phyloP scores from a whole-genome alignment of 352 stramenopile species.

The Phytophthora cactorum region DNA sequence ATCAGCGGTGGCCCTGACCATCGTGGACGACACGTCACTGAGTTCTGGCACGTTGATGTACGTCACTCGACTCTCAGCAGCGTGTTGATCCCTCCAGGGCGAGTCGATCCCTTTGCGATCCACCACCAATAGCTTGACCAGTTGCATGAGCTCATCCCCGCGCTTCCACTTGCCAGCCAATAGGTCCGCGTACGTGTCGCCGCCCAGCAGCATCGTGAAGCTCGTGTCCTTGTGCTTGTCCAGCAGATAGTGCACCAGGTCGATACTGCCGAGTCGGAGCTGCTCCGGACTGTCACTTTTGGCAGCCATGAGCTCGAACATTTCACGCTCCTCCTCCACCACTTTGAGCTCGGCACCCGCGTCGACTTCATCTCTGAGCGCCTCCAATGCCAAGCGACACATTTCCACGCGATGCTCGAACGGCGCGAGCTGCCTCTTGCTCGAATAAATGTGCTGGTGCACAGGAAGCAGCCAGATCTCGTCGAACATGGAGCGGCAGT shows the following conservation, averaged over 20 bases:
- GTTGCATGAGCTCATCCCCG: slow-evolving; percentile 71
- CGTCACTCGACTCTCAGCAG: slow-evolving; percentile 33
- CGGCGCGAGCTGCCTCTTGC: slow-evolving; percentile 74
- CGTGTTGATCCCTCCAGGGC: slow-evolving; percentile 32
- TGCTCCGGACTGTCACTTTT: slow-evolving; percentile 32
- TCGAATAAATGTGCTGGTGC: slow-evolving; percentile 89
- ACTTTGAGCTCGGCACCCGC: slow-evolving; percentile 50
- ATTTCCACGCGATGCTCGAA: slow-evolving; percentile 82
- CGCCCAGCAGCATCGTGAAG: slow-evolving; percentile 84
- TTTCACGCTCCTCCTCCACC: slow-evolving; percentile 67
- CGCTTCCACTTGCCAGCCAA: slow-evolving; percentile 88
- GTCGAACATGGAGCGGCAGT: slow-evolving; percentile 71
- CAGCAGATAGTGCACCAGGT: slow-evolving; percentile 66
- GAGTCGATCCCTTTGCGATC: slow-evolving; percentile 63
- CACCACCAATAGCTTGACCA: slow-evolving; percentile 78
- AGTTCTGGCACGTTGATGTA: slow-evolving; percentile 67
- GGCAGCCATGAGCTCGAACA: slow-evolving; percentile 55
- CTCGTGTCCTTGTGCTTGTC: slow-evolving; percentile 48
- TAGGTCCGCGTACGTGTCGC: slow-evolving; percentile 87
- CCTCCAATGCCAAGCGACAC: slow-evolving; percentile 63
- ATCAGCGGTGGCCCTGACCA: slow-evolving; percentile 49
- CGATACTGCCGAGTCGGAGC: slow-evolving; percentile 72
- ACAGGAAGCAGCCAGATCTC: slow-evolving; percentile 91
- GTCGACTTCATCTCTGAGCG: slow-evolving; percentile 25
- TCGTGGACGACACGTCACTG: slow-evolving; percentile 81